These are phyloP conservation scores for Oryza rufipogon DNA, from an alignment of 176 grass and related monocot genomes.

Conservation along the genomic window DNA sequence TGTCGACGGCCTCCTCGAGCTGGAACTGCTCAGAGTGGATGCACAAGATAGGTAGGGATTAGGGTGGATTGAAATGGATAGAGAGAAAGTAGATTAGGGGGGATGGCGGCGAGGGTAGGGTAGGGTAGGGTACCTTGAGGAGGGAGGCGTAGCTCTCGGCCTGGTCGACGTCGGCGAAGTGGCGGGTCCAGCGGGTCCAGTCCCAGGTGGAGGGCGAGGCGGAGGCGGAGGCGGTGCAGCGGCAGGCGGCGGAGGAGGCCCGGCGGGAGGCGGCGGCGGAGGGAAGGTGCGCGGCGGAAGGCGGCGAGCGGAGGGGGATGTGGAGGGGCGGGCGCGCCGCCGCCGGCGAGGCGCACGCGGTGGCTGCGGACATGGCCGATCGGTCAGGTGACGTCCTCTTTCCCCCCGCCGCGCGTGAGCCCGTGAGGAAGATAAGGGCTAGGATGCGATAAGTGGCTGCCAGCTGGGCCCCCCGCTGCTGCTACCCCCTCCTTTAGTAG, in stretches of 20 bases:
- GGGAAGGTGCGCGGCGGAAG: constrained; percentile 36
- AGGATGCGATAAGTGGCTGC: constrained; percentile 5
- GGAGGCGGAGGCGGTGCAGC: constrained; percentile 21
- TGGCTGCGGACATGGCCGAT: constrained; percentile 27
- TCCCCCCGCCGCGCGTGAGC: background rate
- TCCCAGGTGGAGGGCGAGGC: constrained; percentile 63
- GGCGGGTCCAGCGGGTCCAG: constrained; percentile 80
- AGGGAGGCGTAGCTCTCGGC: constrained; percentile 82
- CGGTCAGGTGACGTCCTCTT: background rate
- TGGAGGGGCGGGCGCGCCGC: constrained; percentile 44
- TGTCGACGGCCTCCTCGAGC: constrained; percentile 94
- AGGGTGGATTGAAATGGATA: background rate
- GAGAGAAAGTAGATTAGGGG: background rate
- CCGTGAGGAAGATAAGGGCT: constrained; percentile 15
- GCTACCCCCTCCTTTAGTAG: too few relatives aligned
- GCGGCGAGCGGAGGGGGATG: constrained; percentile 23
- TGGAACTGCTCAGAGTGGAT: constrained; percentile 58
- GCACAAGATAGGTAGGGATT: background rate
- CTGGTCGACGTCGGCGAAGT: constrained; percentile 87
- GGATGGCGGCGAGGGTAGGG: background rate
- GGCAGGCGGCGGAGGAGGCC: constrained; percentile 32
- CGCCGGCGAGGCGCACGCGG: constrained; percentile 56
- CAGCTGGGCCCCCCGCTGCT: background rate
- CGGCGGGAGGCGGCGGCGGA: background rate
- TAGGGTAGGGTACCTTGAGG: constrained; percentile 56